Evolutionary conservation across 192 early-diverging fungal genomes (phyloP).

Genomic region (Geosiphon pyriformis): DNA sequence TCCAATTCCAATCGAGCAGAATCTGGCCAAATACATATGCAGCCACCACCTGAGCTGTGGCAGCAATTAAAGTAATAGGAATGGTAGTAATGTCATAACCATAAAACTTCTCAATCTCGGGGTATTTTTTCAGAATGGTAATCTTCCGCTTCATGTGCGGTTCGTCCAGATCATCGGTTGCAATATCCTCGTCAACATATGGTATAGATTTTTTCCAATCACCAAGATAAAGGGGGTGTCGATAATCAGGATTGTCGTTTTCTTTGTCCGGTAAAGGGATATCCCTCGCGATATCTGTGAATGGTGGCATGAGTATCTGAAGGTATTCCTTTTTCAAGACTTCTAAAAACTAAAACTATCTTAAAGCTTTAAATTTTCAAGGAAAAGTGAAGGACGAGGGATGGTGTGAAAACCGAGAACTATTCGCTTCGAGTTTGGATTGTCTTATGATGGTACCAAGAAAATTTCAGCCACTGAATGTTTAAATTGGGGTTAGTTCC

Average conservation of each 20-base stretch:
- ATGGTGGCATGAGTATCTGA: slow-evolving; percentile 7
- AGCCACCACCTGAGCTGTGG: slow-evolving; percentile 62
- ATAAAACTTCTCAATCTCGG: slow-evolving; percentile 82
- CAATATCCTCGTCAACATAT: slow-evolving; percentile 62
- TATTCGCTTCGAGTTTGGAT: too few relatives aligned
- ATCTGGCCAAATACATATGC: slow-evolving; percentile 75
- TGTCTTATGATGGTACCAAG: too few relatives aligned
- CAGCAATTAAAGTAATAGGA: slow-evolving; percentile 61
- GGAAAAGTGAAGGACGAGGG: too few relatives aligned
- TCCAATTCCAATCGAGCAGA: slow-evolving; percentile 57
- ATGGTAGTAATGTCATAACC: slow-evolving; percentile 78
- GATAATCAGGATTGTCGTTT: slow-evolving; percentile 48
- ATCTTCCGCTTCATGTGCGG: slow-evolving; percentile 89
- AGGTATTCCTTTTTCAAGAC: too few relatives aligned
- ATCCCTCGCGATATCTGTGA: neutral
- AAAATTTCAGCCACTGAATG: too few relatives aligned
- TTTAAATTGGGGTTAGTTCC: neutral
- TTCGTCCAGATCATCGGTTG: slow-evolving; percentile 86
- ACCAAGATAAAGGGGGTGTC: slow-evolving; percentile 75
- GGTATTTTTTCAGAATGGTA: slow-evolving; percentile 81
- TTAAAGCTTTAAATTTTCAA: too few relatives aligned
- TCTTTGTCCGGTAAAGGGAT: slow-evolving; percentile 27
- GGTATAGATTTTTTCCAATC: slow-evolving; percentile 81
- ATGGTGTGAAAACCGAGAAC: too few relatives aligned
- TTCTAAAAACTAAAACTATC: too few relatives aligned